Evolutionary conservation across 257 asterid species (phyloP).

Genomic region (Cordia subcordata): DNA sequence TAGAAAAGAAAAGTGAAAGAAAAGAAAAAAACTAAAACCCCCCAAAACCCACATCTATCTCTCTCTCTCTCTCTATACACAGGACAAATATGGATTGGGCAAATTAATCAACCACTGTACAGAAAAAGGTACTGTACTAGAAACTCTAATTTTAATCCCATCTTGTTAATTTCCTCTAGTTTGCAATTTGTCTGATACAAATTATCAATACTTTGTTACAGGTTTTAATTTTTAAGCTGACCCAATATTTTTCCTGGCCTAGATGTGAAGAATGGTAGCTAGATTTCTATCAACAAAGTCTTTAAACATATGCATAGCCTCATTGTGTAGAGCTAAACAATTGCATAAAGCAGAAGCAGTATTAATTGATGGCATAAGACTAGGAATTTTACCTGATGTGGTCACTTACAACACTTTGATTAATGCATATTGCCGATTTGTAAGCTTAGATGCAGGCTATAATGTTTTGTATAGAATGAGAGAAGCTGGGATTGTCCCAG

Average conservation of each 20-base stretch:
- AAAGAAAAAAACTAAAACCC: no score
- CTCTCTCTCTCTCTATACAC: no score
- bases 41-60: no score
- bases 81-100: not conserved
- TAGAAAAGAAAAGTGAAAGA: no score
- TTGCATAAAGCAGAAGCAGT: slow-evolving; percentile 82
- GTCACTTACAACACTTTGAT: slow-evolving; percentile 83
- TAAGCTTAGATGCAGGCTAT: slow-evolving; percentile 69
- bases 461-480: slow-evolving; percentile 54
- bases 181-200: not conserved
- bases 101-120: not conserved
- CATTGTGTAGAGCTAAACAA: slow-evolving; percentile 73
- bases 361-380: slow-evolving; percentile 62
- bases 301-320: slow-evolving; percentile 70
- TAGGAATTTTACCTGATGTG: slow-evolving; percentile 73
- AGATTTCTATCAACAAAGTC: slow-evolving; percentile 57
- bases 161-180: not conserved
- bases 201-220: slow-evolving; percentile 10
- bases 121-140: not conserved
- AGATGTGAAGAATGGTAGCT: slow-evolving; percentile 49
- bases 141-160: not conserved
- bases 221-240: slow-evolving; percentile 22
- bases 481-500: slow-evolving; percentile 71
- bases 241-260: slow-evolving; percentile 19
- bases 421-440: slow-evolving; percentile 58